Evolutionary conservation across 495 filamentous ascomycete genomes (phyloP), one percentile per base, ranked within the genome.

Genomic region (Tetracladium setigerum): DNA sequence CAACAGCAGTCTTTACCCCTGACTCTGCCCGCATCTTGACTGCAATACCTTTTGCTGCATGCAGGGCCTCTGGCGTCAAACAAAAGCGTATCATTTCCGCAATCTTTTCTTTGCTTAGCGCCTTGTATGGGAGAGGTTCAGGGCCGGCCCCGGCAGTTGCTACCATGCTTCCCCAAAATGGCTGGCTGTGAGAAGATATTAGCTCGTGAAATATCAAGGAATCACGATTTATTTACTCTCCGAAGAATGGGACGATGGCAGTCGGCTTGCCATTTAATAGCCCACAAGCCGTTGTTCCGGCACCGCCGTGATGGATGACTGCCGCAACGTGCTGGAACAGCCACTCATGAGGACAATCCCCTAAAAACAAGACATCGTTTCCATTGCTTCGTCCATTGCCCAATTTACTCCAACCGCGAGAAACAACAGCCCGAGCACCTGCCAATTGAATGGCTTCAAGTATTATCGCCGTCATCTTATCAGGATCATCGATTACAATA

Each of bases 301-400:
- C 74, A 22, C 81, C 81, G 11, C 81, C 81, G 46, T 85, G 80
- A 52, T 84, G 80, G 0, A 85, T 70, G 0, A 85, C 80, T 6
- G 65, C 69, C 15, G 75, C 61, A 0, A 84, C 80, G 38, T 73
- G 74, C 51, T 79, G 66, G 54, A 85, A 85, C 1, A 85, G 69
- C 80, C 79, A 84, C 33, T 78, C 52, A 50, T 83, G 79, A 9
- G 82, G 82, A 46, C 72, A 74, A 52, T 83, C 77, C 30, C 70
- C 79, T 12, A 82, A 62, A 49, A 78, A 74, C 50, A 73, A 74
- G 24, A 83, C 64, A 43, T 73, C 67, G 15, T 70, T 61, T 12
- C 62, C 59, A 5, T 66, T 64, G 36, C 72, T 65, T 19, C 68
- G 58, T 7, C 63, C 62, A 7, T 68, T 70, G n/a, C 73, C 74